These are phyloP conservation scores for Cubamyces sp. DNA, from an alignment of 768 basidiomycete genomes.

Conservation along the genomic window DNA sequence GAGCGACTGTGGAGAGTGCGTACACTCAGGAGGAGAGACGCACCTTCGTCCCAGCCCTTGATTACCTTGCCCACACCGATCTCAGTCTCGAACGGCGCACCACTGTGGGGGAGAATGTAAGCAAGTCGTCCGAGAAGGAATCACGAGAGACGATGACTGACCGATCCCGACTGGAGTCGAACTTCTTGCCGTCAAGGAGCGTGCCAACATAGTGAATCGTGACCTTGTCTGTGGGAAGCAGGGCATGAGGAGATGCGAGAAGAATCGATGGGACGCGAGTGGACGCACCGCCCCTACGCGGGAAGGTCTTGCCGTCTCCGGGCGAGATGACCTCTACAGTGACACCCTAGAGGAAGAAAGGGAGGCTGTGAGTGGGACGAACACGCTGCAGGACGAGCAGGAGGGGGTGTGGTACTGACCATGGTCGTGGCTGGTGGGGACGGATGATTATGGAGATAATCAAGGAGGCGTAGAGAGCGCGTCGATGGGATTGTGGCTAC, in stretches of 20 bases:
- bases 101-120: constrained; percentile 41
- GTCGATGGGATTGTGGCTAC: constrained; percentile 34
- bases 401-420: constrained; percentile 26
- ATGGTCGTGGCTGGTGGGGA: constrained; percentile 22
- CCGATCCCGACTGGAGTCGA: constrained; percentile 83
- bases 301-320: constrained; percentile 69
- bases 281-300: constrained; percentile 69
- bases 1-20: constrained; percentile 15
- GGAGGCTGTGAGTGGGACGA: constrained; percentile 30
- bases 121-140: neutral
- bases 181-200: constrained; percentile 60
- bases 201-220: constrained; percentile 82
- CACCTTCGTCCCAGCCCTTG: constrained; percentile 90
- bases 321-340: constrained; percentile 56
- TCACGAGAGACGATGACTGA: constrained; percentile 38
- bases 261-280: constrained; percentile 15
- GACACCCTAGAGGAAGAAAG: constrained; percentile 58
- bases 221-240: constrained; percentile 58
- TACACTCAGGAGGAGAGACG: constrained; percentile 27
- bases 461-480: constrained; percentile 37
- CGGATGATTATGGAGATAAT: constrained; percentile 29
- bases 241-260: constrained; percentile 10
- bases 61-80: constrained; percentile 86
- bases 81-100: constrained; percentile 61
- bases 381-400: constrained; percentile 35